A percentile compares a stretch with the other conserved stretches of the same genome.
Conservation (phyloP, 2,329 filamentous ascomycete genomes). For the Fusarium agapanthi region DNA sequence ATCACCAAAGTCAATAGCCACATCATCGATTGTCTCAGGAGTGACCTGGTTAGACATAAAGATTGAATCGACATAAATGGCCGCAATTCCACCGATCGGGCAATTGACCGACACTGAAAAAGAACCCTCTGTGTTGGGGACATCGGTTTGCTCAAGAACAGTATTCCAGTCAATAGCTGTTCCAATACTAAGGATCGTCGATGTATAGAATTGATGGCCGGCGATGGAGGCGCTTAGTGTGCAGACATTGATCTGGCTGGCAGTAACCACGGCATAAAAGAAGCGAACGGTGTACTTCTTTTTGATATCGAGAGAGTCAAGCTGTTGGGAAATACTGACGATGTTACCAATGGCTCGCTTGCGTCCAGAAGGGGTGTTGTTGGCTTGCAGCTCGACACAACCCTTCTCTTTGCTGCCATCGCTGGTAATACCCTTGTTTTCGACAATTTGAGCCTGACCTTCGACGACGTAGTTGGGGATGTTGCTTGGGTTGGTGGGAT, state of each 20-base stretch:
- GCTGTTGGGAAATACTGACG: slow-evolving; percentile 7
- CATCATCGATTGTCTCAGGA: slow-evolving; percentile 17
- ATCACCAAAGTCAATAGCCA: slow-evolving; percentile 11
- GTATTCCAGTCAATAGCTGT: background rate
- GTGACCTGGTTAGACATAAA: slow-evolving; percentile 36
- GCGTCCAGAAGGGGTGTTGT: background rate
- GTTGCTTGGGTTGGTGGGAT: background rate
- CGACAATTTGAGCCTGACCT: background rate
- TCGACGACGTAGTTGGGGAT: background rate
- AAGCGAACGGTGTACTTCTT: slow-evolving; percentile 29
- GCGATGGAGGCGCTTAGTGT: slow-evolving; percentile 14
- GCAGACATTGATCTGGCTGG: slow-evolving; percentile 7
- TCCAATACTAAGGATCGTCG: background rate
- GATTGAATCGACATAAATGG: slow-evolving; percentile 28
- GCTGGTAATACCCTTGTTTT: slow-evolving; percentile 1
- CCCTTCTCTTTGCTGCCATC: slow-evolving; percentile 10
- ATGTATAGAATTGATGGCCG: background rate
- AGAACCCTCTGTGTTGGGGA: background rate
- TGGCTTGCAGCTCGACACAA: slow-evolving; percentile 1
- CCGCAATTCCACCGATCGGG: background rate
- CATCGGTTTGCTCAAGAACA: background rate
- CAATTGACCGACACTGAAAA: slow-evolving; percentile 12
- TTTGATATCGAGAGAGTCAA: background rate
- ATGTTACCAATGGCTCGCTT: slow-evolving; percentile 8
- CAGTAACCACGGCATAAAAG: slow-evolving; percentile 18